Conservation (phyloP, 1,139 yeast genomes). For the Arxiozyma telluris region DNA sequence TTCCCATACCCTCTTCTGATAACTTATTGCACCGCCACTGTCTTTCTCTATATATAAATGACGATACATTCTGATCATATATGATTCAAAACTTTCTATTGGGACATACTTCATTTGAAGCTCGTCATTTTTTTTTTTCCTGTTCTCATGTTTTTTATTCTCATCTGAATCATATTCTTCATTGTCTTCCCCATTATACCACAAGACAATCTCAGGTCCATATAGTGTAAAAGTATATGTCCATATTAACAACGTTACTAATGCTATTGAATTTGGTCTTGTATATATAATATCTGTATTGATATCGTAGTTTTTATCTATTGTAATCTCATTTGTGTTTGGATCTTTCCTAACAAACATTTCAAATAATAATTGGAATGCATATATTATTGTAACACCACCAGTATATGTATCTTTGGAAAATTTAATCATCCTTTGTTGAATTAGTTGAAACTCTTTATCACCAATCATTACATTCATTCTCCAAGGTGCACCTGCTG, state of each 20-base stretch:
- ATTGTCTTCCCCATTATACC: neutral
- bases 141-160: neutral
- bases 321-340: slow-evolving; percentile 7
- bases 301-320: slow-evolving; percentile 36
- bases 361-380: slow-evolving; percentile 55
- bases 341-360: slow-evolving; percentile 45
- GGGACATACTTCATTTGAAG: neutral
- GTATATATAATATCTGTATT: slow-evolving; percentile 40
- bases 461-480: slow-evolving; percentile 64
- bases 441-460: slow-evolving; percentile 46
- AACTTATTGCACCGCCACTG: slow-evolving; percentile 24
- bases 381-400: slow-evolving; percentile 49
- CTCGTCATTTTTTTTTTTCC: neutral
- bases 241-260: slow-evolving; percentile 27
- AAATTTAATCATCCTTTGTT: slow-evolving; percentile 36
- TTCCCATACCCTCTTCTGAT: slow-evolving; percentile 32
- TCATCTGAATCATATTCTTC: neutral
- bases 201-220: neutral
- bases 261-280: slow-evolving; percentile 39
- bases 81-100: neutral
- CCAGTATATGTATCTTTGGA: slow-evolving; percentile 31
- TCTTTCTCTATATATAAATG: neutral
- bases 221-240: neutral
- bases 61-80: neutral
- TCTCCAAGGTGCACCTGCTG: slow-evolving; percentile 75